A percentile compares a stretch with the other conserved stretches of the same genome.
These are phyloP conservation scores for Passalora sequoiae DNA, from an alignment of 2,329 filamentous ascomycete genomes.

Conservation along the genomic window DNA sequence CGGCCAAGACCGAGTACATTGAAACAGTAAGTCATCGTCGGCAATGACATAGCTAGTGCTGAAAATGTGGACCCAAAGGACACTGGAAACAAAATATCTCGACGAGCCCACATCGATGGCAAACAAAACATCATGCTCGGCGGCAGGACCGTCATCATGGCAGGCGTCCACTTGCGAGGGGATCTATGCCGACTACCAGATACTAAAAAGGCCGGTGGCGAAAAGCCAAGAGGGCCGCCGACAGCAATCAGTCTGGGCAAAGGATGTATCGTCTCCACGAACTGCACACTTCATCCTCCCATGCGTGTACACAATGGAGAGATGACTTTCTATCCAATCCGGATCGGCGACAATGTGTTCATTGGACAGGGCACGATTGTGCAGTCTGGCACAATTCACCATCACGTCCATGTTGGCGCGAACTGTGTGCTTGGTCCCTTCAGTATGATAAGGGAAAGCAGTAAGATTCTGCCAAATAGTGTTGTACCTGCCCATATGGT, in stretches of 20 bases:
- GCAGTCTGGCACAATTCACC: slow-evolving; percentile 76
- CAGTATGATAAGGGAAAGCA: slow-evolving; percentile 88
- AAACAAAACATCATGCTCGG: slow-evolving; percentile 97
- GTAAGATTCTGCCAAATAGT: slow-evolving; percentile 76
- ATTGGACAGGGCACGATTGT: slow-evolving; percentile 65
- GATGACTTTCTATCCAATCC: slow-evolving; percentile 78
- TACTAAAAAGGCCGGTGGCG: slow-evolving; percentile 28
- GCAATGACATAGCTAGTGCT: not conserved
- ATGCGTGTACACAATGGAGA: slow-evolving; percentile 72
- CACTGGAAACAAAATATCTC: slow-evolving; percentile 96
- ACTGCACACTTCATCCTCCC: slow-evolving; percentile 74
- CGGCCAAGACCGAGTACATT: slow-evolving; percentile 86
- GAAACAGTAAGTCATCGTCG: slow-evolving; percentile 65
- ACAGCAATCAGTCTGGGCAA: slow-evolving; percentile 73
- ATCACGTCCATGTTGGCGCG: slow-evolving; percentile 77
- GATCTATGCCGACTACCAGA: slow-evolving; percentile 59
- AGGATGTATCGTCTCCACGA: slow-evolving; percentile 71
- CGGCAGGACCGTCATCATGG: slow-evolving; percentile 89
- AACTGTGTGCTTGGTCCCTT: slow-evolving; percentile 77
- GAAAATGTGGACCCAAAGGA: slow-evolving; percentile 60
- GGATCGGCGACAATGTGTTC: slow-evolving; percentile 92
- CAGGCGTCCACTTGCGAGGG: slow-evolving; percentile 87
- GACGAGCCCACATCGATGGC: slow-evolving; percentile 83
- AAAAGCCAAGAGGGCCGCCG: slow-evolving; percentile 20
- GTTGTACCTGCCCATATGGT: slow-evolving; percentile 86